Evolutionary conservation across 2,329 filamentous ascomycete genomes (phyloP), one percentile per base, ranked within the genome.

Genomic region (Triangularia setosa): DNA sequence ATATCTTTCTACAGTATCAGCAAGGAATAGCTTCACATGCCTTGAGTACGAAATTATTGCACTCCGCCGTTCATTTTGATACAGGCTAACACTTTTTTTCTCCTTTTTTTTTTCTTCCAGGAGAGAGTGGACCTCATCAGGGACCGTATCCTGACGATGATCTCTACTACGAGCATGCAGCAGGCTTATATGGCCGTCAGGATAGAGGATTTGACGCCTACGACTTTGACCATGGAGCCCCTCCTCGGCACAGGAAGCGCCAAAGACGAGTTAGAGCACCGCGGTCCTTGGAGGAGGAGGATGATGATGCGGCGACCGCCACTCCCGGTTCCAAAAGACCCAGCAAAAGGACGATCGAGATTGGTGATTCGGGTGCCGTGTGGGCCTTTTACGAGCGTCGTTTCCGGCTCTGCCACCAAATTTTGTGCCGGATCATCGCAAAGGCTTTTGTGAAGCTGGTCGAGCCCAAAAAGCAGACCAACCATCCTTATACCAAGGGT

Each of bases 361-460:
- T 90, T 55, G 80, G 82, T 21, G 81, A 89, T 65, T 73, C 79
- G 1, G 75, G 81, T 2, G 81, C 81, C 1, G 79, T 90, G 1
- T 83, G 82, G 76, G 79, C 79, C 8, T 88, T 88, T 67, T 89
- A 90, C 68, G 79, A 84, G 57, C 80, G 83, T 48, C 79, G 86
- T 0, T 87, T 92, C 72, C 85, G 84, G 67, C 83, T 84, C 64
- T 84, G 89, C 69, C 89, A 92, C 70, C 90, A 93, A 70, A 83
- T 86, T 1, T 84, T 87, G 6, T 89, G 88, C 76, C 92, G 92
- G 75, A 78, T 87, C 25, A 87, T 92, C 60, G 87, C 87, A 33
- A 93, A 92, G 73, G 87, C 85, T 11, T 92, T 90, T 85, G 87
- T 93, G 65, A 91, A 91, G 72, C 81, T 86, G 1, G 85, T 92